Base-by-base conservation (phyloP, 805 yeast genomes). In the Sugiyamaella qingdaonensis region DNA sequence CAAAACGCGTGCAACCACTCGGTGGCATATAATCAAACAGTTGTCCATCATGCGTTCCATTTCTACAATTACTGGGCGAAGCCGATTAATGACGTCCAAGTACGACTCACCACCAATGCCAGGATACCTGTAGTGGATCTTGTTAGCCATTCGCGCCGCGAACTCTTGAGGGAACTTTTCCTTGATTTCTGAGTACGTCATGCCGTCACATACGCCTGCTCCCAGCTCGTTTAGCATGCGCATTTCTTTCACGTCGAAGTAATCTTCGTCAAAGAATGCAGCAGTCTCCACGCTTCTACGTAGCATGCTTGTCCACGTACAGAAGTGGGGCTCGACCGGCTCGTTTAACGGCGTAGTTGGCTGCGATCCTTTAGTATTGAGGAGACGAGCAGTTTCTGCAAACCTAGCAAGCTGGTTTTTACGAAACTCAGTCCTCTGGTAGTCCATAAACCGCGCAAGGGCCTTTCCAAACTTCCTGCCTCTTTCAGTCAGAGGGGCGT, bases 91-190 rank as follows among this genome's bases (percentile, higher is more conserved):
- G 10, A 94, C 99, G 70, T 92, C 98, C 60, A 92, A 72, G 62
- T 92, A 92, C 0, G 96, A 87, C 69, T 92, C 99, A 14, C 99
- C 99, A 7, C 98, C 97, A 48, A 89, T 87, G 2, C 99, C 99
- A 1, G 98, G 99, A 65, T 92, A 92, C 55, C 99, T 75, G 69
- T 92, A 92, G 14, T 85, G 75, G 61, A 92, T 75, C 69, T 92
- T 92, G 68, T 89, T 86, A 41, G 77, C 74, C 60, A 88, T 70
- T 54, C 98, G 78, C 14, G 89, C 79, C 41, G 78, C 80, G 65
- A 85, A 92, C 67, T 92, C 98, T 35, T 79, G 79, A 0, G 97
- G 96, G 62, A 77, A 80, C 56, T 74, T 72, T 10, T 70, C 72
- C 66, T 85, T 87, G 58, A 92, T 91, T 60, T 92, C 95, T 50